phyloP scores from a whole-genome alignment of 129 eudicot species.

The Lonicera japonica region DNA sequence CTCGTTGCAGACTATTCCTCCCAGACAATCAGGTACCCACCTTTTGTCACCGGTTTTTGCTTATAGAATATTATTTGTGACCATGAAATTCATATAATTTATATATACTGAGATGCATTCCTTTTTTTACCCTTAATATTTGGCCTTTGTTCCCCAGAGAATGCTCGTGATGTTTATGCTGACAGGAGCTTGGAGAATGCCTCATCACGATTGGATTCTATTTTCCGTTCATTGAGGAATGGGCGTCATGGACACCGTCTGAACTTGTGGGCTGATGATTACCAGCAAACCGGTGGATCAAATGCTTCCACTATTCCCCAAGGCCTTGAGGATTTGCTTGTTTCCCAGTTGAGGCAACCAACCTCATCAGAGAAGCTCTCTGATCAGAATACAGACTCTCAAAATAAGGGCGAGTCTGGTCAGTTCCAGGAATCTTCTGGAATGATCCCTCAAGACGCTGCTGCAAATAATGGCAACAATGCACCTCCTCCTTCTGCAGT shows the following conservation, averaged over 20 bases:
- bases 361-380: constrained; percentile 48
- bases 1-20: constrained; percentile 36
- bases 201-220: constrained; percentile 66
- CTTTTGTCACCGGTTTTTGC: neutral
- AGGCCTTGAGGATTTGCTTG: constrained; percentile 85
- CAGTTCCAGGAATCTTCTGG: constrained; percentile 38
- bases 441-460: constrained; percentile 39
- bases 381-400: constrained; percentile 42
- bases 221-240: constrained; percentile 74
- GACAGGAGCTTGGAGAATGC: constrained; percentile 60
- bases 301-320: constrained; percentile 70
- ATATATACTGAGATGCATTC: neutral
- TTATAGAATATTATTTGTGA: neutral
- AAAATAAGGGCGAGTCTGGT: constrained; percentile 38
- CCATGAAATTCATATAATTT: neutral
- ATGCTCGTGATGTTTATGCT: constrained; percentile 43
- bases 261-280: constrained; percentile 73
- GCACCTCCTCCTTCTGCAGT: constrained; percentile 26
- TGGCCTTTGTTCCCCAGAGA: constrained; percentile 35
- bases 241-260: constrained; percentile 86
- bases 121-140: constrained; percentile 1
- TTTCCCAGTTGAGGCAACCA: constrained; percentile 66
- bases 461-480: constrained; percentile 31
- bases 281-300: constrained; percentile 70
- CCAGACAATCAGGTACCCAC: constrained; percentile 58